A percentile compares a stretch with the other conserved stretches of the same genome.
Conservation (phyloP, 2,329 filamentous ascomycete species). For the Furcasterigmium sp. region DNA sequence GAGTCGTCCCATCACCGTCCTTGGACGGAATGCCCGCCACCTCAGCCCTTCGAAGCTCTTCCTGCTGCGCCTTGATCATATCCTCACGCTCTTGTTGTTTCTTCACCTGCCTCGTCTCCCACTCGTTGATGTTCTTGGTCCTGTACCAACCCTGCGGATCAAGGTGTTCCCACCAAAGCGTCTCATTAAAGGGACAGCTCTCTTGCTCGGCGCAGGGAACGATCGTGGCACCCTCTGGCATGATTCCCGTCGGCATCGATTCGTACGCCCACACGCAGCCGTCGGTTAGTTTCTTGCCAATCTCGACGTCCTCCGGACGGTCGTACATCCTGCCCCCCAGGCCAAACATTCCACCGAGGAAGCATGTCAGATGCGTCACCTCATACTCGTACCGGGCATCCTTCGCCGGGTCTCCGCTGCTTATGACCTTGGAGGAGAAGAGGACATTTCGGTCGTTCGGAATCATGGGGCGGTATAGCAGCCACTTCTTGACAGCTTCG, state of each 20-base stretch:
- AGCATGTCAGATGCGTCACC: slow-evolving; percentile 60
- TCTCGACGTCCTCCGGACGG: slow-evolving; percentile 53
- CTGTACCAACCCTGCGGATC: slow-evolving; percentile 41
- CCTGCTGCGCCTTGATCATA: slow-evolving; percentile 22
- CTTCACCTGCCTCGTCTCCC: slow-evolving; percentile 34
- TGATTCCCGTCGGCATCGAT: slow-evolving; percentile 53
- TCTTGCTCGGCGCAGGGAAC: slow-evolving; percentile 39
- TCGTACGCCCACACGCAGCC: slow-evolving; percentile 68
- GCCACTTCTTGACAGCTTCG: slow-evolving; percentile 62
- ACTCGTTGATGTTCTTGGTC: slow-evolving; percentile 35
- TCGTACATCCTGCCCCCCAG: slow-evolving; percentile 60
- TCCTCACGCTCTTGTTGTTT: slow-evolving; percentile 23
- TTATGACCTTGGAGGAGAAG: slow-evolving; percentile 60
- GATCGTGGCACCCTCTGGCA: slow-evolving; percentile 52
- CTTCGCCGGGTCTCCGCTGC: slow-evolving; percentile 33
- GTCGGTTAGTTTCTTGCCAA: slow-evolving; percentile 58
- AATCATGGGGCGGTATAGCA: slow-evolving; percentile 75
- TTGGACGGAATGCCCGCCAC: slow-evolving; percentile 1
- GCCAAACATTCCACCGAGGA: slow-evolving; percentile 66
- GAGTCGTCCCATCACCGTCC: neutral
- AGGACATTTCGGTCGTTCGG: slow-evolving; percentile 57
- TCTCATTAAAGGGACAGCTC: slow-evolving; percentile 49
- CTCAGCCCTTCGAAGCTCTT: slow-evolving; percentile 16
- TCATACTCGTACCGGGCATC: slow-evolving; percentile 50
- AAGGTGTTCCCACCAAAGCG: slow-evolving; percentile 41